Percentiles rank a stretch among this genome's conserved stretches.
phyloP scores from a whole-genome alignment of 148 eudicot genomes.

The Dysphania ambrosioides region DNA sequence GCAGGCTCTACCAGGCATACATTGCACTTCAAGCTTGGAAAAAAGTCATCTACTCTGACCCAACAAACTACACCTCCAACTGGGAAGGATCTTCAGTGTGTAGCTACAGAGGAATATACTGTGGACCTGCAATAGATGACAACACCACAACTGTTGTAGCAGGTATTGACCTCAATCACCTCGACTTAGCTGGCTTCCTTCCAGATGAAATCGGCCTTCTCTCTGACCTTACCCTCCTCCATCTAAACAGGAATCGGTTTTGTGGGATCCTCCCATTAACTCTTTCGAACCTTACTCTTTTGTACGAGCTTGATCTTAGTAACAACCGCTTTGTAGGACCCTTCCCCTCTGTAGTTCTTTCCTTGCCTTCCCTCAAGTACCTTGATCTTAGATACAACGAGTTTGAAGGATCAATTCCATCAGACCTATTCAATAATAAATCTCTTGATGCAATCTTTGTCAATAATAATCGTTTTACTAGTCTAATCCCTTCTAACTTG shows the following conservation, averaged over 20 bases:
- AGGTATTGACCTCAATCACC: slow-evolving; percentile 59
- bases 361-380: slow-evolving; percentile 43
- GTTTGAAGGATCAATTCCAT: slow-evolving; percentile 64
- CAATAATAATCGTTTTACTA: slow-evolving; percentile 51
- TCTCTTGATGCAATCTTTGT: slow-evolving; percentile 57
- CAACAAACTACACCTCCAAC: slow-evolving; percentile 52
- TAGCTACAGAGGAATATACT: slow-evolving; percentile 57
- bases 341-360: slow-evolving; percentile 56
- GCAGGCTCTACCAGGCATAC: slow-evolving; percentile 54
- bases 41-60: slow-evolving; percentile 57
- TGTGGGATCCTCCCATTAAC: slow-evolving; percentile 55
- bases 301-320: slow-evolving; percentile 62
- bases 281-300: slow-evolving; percentile 40
- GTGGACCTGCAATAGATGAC: slow-evolving; percentile 37
- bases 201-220: slow-evolving; percentile 60
- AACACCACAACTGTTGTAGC: slow-evolving; percentile 37
- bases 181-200: slow-evolving; percentile 59
- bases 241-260: slow-evolving; percentile 63
- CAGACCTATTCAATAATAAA: slow-evolving; percentile 42
- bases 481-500: slow-evolving; percentile 45
- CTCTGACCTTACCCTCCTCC: slow-evolving; percentile 52
- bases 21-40: slow-evolving; percentile 73
- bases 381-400: slow-evolving; percentile 71
- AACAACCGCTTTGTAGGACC: slow-evolving; percentile 67
- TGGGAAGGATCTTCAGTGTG: slow-evolving; percentile 67